Conservation (phyloP, 2,329 filamentous ascomycete genomes). For the Pyrenochaeta sp. region DNA sequence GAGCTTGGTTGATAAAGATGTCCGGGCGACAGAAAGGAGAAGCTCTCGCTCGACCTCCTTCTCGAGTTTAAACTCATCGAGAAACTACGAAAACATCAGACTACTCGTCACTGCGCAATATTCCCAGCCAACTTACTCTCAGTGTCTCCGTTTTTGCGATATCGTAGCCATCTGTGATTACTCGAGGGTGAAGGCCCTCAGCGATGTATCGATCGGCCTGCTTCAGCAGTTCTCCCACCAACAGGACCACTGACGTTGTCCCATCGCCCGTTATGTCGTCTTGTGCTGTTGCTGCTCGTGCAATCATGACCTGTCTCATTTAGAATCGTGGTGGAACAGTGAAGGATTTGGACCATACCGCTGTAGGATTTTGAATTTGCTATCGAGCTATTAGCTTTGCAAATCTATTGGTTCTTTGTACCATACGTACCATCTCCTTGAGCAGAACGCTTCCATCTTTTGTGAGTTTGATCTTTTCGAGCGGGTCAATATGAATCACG, state of each 20-base stretch:
- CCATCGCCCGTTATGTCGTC: conserved; percentile 98
- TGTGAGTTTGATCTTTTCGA: conserved; percentile 88
- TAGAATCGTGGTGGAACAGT: conserved; percentile 7
- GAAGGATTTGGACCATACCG: conserved; percentile 62
- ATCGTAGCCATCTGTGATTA: conserved; percentile 97
- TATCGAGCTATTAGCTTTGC: conserved; percentile 34
- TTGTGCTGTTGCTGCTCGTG: conserved; percentile 89
- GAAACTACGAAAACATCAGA: conserved; percentile 67
- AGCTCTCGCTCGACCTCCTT: conserved; percentile 93
- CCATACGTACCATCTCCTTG: conserved; percentile 66
- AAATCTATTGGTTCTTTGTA: not conserved
- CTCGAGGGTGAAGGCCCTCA: conserved; percentile 94
- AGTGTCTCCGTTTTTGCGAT: conserved; percentile 93
- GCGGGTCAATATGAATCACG: conserved; percentile 23
- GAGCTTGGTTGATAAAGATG: conserved; percentile 93
- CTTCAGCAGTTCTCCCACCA: conserved; percentile 97
- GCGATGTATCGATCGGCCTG: conserved; percentile 96
- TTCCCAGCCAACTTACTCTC: conserved; percentile 65
- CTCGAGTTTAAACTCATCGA: conserved; percentile 90
- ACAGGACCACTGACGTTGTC: conserved; percentile 92
- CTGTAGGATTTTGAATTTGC: conserved; percentile 98
- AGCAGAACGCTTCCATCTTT: conserved; percentile 94
- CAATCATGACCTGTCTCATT: conserved; percentile 68
- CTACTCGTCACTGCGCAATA: not conserved
- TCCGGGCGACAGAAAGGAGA: conserved; percentile 89